Base-by-base conservation (phyloP, 306 rosid species). In the Corylus avellana region DNA sequence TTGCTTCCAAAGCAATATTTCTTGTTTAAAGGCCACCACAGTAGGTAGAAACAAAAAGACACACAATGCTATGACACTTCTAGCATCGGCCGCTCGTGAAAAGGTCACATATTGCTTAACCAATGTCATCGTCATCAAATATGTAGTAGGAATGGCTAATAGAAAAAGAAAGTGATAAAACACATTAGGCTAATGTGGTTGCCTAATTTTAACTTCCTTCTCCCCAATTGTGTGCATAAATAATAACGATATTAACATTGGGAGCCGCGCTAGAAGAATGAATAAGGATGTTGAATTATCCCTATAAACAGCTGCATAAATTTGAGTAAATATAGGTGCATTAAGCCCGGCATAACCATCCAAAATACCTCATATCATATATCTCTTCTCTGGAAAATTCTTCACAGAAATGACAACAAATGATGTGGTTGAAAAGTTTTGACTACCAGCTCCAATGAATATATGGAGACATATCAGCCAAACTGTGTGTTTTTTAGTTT, bases 231-330 rank as follows among this genome's bases (percentile, higher is more conserved):
- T 75, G 77, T 47, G 85, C 1, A 82, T 78, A 70, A 89, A 85
- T 2, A 72, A 17, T 4, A 79, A 46, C 1, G 86, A 79, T 18
- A 87, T 39, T 0, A 87, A 86, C 35, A 87, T 70, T 0, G 91
- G 89, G 5, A 87, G 77, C 89, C 89, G 83, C 10, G 81, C 87
- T 49, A 87, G 70, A 5, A 87, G 83, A 9, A 87, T 85, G 27
- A 85, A 76, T 20, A 87, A 62, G 5, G 88, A 78, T 12, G 77
- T 86, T 1, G 87, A 62, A 44, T 87, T 82, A 14, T 89, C 77
- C 2, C 85, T 87, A 55, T 85, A 84, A 10, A 85, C 74, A 17
- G 89, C 88, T 2, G 22, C 25, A 35, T 87, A 87, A 71, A 89
- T 3, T 37, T 87, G 85, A 0, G 86, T 85, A 29, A 32, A 32